Conservation (phyloP, 2,329 filamentous ascomycete species). For the Uncinocarpus reesii region DNA sequence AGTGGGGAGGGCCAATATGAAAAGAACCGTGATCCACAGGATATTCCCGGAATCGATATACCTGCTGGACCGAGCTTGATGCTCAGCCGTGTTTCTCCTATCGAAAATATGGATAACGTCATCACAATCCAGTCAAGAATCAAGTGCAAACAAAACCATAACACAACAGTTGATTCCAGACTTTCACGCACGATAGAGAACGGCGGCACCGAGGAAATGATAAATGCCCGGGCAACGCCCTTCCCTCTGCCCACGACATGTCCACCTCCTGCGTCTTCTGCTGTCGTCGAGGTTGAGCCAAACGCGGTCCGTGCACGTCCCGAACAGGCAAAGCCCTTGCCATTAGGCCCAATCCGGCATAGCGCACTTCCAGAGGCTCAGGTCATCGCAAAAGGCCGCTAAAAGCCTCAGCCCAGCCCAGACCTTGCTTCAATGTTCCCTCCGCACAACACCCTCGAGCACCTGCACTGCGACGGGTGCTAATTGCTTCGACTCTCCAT, state of each 20-base stretch:
- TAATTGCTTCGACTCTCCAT: constrained; percentile 6
- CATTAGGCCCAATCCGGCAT: neutral
- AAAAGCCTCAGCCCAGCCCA: constrained; percentile 12
- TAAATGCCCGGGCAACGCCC: neutral
- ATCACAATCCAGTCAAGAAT: neutral
- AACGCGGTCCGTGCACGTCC: neutral
- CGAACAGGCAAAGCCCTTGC: neutral
- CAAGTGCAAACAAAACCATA: neutral
- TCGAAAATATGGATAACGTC: constrained; percentile 5
- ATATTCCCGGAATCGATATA: too few relatives aligned
- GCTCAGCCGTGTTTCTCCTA: neutral
- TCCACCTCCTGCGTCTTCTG: too few relatives aligned
- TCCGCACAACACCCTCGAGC: constrained; percentile 10
- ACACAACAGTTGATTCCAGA: too few relatives aligned
- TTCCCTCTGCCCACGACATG: neutral
- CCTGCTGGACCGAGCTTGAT: constrained; percentile 4
- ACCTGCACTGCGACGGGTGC: constrained; percentile 8
- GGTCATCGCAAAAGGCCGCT: constrained; percentile 2
- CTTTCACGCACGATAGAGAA: too few relatives aligned
- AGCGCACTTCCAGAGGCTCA: constrained; percentile 7
- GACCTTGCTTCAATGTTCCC: constrained; percentile 5
- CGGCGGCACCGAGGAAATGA: too few relatives aligned
- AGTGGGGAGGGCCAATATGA: too few relatives aligned
- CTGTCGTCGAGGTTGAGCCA: neutral
- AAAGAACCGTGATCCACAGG: too few relatives aligned